Conservation (phyloP, 371 early-diverging fungal species). For the Homolaphlyctis polyrhiza region DNA sequence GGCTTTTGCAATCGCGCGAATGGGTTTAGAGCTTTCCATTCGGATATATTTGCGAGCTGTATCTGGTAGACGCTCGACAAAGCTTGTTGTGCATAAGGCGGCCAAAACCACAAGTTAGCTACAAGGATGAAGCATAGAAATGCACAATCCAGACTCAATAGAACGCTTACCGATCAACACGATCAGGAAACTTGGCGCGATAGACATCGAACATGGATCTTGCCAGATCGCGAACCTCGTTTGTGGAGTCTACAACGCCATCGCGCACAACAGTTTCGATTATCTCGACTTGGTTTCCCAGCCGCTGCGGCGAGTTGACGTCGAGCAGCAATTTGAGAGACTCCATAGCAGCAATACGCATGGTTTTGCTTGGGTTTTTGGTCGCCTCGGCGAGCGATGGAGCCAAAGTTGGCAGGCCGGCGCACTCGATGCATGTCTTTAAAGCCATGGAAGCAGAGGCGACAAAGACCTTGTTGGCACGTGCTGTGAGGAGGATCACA, state of each 20-base stretch:
- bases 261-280: constrained; percentile 22
- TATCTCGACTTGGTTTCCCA: constrained; percentile 11
- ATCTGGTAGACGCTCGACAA: not conserved
- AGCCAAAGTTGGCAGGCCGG: constrained; percentile 13
- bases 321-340: constrained; percentile 11
- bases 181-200: constrained; percentile 15
- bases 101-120: not conserved
- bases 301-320: not conserved
- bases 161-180: constrained; percentile 16
- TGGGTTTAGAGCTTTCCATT: not conserved
- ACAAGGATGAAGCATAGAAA: not conserved
- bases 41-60: not conserved
- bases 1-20: not conserved
- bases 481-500: constrained; percentile 23
- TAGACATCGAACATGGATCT: constrained; percentile 23
- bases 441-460: constrained; percentile 19
- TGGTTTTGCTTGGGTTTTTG: constrained; percentile 17
- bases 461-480: constrained; percentile 36
- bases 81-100: not conserved
- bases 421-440: constrained; percentile 16
- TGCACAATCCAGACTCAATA: not conserved
- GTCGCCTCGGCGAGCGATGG: constrained; percentile 19
- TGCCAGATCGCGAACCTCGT: constrained; percentile 26
- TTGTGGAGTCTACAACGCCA: constrained; percentile 18
- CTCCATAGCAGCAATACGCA: constrained; percentile 23